Conservation (phyloP, 2,329 filamentous ascomycete species). For the Chalaropsis ovoidea region DNA sequence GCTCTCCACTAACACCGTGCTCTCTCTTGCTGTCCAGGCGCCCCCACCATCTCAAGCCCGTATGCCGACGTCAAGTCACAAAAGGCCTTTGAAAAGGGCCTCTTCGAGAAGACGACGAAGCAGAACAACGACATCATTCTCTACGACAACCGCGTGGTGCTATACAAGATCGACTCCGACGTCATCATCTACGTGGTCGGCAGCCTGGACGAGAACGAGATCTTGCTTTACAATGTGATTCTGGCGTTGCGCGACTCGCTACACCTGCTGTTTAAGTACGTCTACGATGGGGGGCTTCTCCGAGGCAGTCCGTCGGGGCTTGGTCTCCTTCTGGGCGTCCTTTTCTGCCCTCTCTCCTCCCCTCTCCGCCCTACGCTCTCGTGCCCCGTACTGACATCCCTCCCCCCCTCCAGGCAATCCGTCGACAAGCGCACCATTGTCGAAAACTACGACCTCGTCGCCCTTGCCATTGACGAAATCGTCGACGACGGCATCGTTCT, state of each 20-base stretch:
- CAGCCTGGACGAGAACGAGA: slow-evolving; percentile 87
- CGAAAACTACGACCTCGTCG: slow-evolving; percentile 96
- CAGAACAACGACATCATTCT: slow-evolving; percentile 92
- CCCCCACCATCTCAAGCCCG: slow-evolving; percentile 47
- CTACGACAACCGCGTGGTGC: slow-evolving; percentile 90
- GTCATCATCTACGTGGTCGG: slow-evolving; percentile 94
- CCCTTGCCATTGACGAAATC: slow-evolving; percentile 89
- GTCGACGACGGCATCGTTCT: slow-evolving; percentile 93
- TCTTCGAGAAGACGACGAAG: slow-evolving; percentile 92
- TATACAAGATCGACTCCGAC: slow-evolving; percentile 97
- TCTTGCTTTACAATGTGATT: slow-evolving; percentile 89
- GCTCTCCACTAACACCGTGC: slow-evolving; percentile 24
- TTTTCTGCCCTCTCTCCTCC: not conserved
- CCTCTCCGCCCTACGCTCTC: slow-evolving; percentile 22
- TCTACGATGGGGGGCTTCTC: not conserved
- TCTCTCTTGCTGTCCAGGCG: slow-evolving; percentile 20
- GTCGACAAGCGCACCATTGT: slow-evolving; percentile 96
- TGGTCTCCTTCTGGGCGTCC: not conserved
- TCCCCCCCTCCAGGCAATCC: slow-evolving; percentile 55
- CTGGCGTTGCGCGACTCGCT: slow-evolving; percentile 82
- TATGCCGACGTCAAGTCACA: slow-evolving; percentile 88
- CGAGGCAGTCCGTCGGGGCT: not conserved
- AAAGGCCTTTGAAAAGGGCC: slow-evolving; percentile 91
- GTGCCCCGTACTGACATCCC: not conserved
- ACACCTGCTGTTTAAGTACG: slow-evolving; percentile 84